These are phyloP conservation scores for Ceratocystiopsis sp. DNA, from an alignment of 2,329 filamentous ascomycete species.

Conservation along the genomic window DNA sequence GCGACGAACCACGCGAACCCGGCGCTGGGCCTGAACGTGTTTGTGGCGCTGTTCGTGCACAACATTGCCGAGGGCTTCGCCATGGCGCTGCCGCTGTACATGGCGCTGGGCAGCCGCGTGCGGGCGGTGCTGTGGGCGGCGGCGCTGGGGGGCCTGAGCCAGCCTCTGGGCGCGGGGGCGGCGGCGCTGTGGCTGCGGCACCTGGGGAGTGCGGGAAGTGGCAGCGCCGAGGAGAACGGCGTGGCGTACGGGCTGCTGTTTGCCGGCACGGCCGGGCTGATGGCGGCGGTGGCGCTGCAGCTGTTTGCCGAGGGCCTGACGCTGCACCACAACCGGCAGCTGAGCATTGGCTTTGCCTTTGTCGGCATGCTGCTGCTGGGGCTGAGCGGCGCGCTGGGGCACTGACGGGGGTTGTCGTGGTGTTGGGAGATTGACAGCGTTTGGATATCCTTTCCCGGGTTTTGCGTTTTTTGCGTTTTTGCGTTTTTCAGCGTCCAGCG, in stretches of 20 bases:
- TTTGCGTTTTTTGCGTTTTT: background rate
- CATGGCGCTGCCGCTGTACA: conserved; percentile 80
- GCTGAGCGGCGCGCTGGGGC: conserved; percentile 64
- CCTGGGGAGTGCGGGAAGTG: conserved; percentile 30
- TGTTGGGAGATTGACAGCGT: no score
- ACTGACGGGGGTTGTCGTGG: conserved; percentile 12
- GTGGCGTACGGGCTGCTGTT: conserved; percentile 68
- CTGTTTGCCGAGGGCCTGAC: conserved; percentile 75
- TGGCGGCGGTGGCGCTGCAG: conserved; percentile 84
- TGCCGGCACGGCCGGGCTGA: conserved; percentile 78
- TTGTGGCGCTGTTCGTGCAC: conserved; percentile 91
- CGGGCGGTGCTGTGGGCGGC: conserved; percentile 76
- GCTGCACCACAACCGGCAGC: conserved; percentile 58
- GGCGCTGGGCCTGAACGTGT: conserved; percentile 72
- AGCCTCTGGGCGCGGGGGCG: conserved; percentile 70
- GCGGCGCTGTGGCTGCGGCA: conserved; percentile 77
- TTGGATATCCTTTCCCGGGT: no score
- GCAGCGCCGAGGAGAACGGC: conserved; percentile 42
- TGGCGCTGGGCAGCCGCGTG: conserved; percentile 65
- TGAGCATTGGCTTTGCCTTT: conserved; percentile 70
- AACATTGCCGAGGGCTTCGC: conserved; percentile 97
- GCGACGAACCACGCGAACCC: conserved; percentile 95
- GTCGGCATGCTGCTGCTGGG: conserved; percentile 78
- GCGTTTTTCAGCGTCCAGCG: no score
- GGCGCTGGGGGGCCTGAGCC: conserved; percentile 68